A percentile compares a stretch with the other conserved stretches of the same genome.
Evolutionary conservation across 2,329 filamentous ascomycete genomes (phyloP).

Genomic region (Coleophoma cylindrospora): DNA sequence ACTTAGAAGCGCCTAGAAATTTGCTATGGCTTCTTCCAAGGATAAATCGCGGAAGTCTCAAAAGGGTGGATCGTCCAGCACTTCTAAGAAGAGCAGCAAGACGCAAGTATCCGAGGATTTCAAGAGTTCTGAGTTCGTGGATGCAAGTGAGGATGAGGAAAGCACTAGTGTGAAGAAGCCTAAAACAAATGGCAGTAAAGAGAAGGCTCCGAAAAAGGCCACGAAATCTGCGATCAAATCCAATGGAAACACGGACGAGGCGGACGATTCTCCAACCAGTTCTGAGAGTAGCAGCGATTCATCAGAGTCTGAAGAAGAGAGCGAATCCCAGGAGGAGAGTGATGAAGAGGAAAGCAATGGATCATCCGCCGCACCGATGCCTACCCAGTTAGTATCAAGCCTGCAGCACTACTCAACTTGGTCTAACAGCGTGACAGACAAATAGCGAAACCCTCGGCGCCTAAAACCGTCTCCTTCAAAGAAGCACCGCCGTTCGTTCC

Average conservation of each 20-base stretch:
- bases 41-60: not conserved
- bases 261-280: constrained; percentile 10
- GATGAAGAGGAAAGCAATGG: constrained; percentile 32
- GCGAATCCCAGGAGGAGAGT: constrained; percentile 13
- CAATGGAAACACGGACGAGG: constrained; percentile 19
- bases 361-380: constrained; percentile 1
- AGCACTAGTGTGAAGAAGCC: not conserved
- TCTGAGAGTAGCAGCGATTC: constrained; percentile 8
- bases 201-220: constrained; percentile 3
- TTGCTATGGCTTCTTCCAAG: constrained; percentile 8
- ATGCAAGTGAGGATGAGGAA: constrained; percentile 22
- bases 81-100: constrained; percentile 6
- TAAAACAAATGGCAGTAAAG: too few relatives aligned
- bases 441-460: constrained; percentile 8
- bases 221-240: constrained; percentile 5
- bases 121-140: constrained; percentile 22
- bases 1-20: too few relatives aligned
- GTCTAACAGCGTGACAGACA: constrained; percentile 9
- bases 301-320: constrained; percentile 18
- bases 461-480: constrained; percentile 9
- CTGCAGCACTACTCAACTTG: too few relatives aligned
- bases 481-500: constrained; percentile 3
- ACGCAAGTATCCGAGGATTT: constrained; percentile 10
- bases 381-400: too few relatives aligned
- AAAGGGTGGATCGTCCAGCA: not conserved